Evolutionary conservation across 805 yeast genomes (phyloP).

Genomic region (Alloascoidea africana): DNA sequence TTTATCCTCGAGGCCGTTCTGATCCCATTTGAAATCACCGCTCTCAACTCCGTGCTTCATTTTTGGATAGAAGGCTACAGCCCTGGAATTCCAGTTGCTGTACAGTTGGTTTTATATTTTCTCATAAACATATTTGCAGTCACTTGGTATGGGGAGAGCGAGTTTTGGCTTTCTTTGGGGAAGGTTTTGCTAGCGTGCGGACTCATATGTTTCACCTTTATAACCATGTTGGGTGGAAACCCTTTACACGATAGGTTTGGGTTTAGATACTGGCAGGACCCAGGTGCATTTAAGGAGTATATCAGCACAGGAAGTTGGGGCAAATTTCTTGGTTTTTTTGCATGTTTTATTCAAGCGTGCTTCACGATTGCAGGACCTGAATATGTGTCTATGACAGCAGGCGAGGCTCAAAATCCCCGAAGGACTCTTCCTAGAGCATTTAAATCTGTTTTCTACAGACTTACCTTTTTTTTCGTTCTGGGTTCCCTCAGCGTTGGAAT

Average conservation of each 20-base stretch:
- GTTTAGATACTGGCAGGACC: constrained; percentile 37
- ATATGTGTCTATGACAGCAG: constrained; percentile 72
- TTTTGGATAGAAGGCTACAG: constrained; percentile 69
- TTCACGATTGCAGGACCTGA: constrained; percentile 84
- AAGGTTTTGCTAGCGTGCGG: constrained; percentile 68
- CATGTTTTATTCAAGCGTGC: constrained; percentile 54
- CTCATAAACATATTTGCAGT: constrained; percentile 62
- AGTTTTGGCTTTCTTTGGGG: constrained; percentile 64
- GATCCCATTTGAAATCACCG: constrained; percentile 74
- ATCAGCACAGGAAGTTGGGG: constrained; percentile 42
- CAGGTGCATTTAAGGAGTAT: constrained; percentile 43
- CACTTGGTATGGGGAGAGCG: constrained; percentile 63
- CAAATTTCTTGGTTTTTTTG: constrained; percentile 55
- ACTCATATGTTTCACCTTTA: constrained; percentile 54
- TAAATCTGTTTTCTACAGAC: constrained; percentile 55
- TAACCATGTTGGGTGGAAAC: constrained; percentile 82
- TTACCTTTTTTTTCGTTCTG: constrained; percentile 51
- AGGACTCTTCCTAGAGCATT: constrained; percentile 62
- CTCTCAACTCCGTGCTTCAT: constrained; percentile 65
- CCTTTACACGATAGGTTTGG: constrained; percentile 53
- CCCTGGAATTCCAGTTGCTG: constrained; percentile 52
- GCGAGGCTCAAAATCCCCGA: constrained; percentile 64
- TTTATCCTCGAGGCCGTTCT: constrained; percentile 63
- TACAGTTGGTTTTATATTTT: constrained; percentile 51
- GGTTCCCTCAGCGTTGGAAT: constrained; percentile 72